Base-by-base conservation (phyloP, 805 yeast species). In the Kodamaea kaohsiungensis region DNA sequence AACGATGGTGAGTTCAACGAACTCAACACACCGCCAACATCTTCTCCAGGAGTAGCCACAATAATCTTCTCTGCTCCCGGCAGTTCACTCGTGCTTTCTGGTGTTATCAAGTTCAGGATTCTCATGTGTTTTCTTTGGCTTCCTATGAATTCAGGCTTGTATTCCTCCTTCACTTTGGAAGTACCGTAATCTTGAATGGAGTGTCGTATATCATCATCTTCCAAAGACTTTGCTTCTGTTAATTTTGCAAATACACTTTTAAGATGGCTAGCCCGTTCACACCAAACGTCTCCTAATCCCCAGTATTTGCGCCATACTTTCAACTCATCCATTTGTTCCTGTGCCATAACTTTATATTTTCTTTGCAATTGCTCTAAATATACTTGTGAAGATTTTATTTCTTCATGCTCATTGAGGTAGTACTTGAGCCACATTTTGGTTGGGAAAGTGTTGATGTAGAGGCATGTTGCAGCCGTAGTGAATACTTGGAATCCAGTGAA, bases 401-500 rank as follows among this genome's bases (percentile, higher is more conserved):
- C 25, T 30, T 30, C 35, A 12, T 27, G 33, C 27, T 39, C 46
- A 10, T 35, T 42, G n/a, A 57, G 46, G 15, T 49, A 48, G 49
- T 64, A 33, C 33, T 59, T 57, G n/a, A 46, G 27, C n/a, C 64
- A 47, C 12, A 66, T 53, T 15, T 58, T 56, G 9, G 54, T 46
- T 1, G 75, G 70, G 53, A 69, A 67, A 0, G 69, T 63, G 18
- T 67, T 55, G 30, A 71, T 60, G 35, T 68, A 71, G 33, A 71
- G 60, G 25, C 71, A 60, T 1, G 76, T 72, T 17, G 70, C 71
- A 2, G 73, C 70, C 27, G 65, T 60, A 1, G 77, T 71, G 59
- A 70, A 72, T 6, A 71, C 63, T 55, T 72, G 69, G 53, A 72
- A 71, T 7, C 73, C 72, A 3, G 76, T 71, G 53, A 72, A 72